Percentiles rank a stretch among this genome's conserved stretches.
Conservation (phyloP, 2,329 filamentous ascomycete species). For the Sporothrix protearum region DNA sequence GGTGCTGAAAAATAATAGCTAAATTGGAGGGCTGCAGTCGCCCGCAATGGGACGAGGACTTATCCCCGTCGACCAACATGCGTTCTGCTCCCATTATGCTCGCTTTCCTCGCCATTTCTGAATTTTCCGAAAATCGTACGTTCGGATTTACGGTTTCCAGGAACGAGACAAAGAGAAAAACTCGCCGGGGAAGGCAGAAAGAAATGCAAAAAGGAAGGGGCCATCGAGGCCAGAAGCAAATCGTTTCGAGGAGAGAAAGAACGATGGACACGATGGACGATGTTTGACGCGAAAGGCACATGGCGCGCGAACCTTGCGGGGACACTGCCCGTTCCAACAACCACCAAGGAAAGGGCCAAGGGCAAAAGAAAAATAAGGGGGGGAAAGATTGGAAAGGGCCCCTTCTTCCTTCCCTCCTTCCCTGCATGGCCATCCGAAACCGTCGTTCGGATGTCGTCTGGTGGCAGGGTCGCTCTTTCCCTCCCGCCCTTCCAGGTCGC, state of each 20-base stretch:
- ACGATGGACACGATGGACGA: background rate
- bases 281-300: background rate
- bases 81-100: background rate
- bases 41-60: background rate
- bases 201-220: background rate
- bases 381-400: no score
- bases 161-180: background rate
- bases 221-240: background rate
- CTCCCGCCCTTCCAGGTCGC: background rate
- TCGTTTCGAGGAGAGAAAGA: background rate
- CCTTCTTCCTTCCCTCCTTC: no score
- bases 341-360: background rate
- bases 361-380: background rate
- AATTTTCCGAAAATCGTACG: background rate
- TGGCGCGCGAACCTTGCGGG: background rate
- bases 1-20: background rate
- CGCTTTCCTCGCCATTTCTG: background rate
- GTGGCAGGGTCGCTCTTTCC: background rate
- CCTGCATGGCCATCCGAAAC: background rate
- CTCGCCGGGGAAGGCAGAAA: background rate
- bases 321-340: background rate
- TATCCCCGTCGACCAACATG: background rate
- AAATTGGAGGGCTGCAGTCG: background rate
- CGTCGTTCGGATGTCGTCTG: conserved; percentile 10
- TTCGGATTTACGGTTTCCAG: background rate